Evolutionary conservation across 1,284 basidiomycete genomes (phyloP), one percentile per base, ranked within the genome.

Genomic region (Dichomitus squalens): DNA sequence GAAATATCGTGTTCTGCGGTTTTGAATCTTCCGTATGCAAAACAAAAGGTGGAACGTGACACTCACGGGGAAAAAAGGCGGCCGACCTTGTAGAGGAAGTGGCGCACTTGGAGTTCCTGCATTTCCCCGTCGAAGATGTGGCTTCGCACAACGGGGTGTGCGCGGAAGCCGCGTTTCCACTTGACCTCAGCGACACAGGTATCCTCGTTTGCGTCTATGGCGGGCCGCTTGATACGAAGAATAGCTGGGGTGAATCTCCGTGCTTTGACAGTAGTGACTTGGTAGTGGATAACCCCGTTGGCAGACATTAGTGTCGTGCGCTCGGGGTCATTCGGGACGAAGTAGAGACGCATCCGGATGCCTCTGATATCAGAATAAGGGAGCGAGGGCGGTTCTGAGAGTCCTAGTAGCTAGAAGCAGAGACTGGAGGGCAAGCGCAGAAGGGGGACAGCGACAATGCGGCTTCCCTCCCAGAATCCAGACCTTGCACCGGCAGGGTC

Each of bases 251-350:
- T 55, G 36, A 73, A 70, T 12, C 73, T 68, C 36, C 71, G 64
- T 46, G 64, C 60, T 44, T 75, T 72, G 43, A 67, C 62, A 18
- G 81, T 83, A 20, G 66, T 68, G 57, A 82, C 72, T 57, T 74
- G 72, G 64, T 82, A 84, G 56, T 81, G 79, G 23, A 76, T 73
- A 33, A 77, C 73, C 31, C 81, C 80, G 60, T 79, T 79, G 21
- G 75, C 67, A 16, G 81, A 81, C 25, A 83, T 73, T 43, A 84
- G 72, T 16, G 75, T 73, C 11, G 79, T 79, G 53, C 76, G 74
- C 63, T 78, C 73, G 6, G 79, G 79, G 60, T 82, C 76, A 65
- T 82, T 79, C 18, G 76, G 79, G 12, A 78, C 66, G 53, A 83
- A 74, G 65, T 79, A 82, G 25, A 83, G 71, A 53, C 81, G 77